These are phyloP conservation scores for Podospora sp. DNA, from an alignment of 495 filamentous ascomycete species.

Conservation along the genomic window DNA sequence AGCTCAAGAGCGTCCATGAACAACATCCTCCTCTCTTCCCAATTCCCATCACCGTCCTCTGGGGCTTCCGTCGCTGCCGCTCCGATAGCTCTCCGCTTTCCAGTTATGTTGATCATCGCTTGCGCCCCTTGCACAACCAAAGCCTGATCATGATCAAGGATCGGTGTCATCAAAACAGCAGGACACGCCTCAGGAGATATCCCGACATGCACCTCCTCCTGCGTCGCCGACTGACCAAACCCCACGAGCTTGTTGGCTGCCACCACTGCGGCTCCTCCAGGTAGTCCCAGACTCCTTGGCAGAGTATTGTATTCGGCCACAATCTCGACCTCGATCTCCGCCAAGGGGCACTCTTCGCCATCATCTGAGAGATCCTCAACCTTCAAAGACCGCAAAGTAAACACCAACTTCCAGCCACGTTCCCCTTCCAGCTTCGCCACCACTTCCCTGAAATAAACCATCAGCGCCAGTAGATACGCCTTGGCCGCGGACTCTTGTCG, in stretches of 20 bases:
- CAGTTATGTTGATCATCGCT: slow-evolving; percentile 26
- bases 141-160: slow-evolving; percentile 23
- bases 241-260: slow-evolving; percentile 31
- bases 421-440: background rate
- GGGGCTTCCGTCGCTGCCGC: slow-evolving; percentile 12
- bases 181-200: slow-evolving; percentile 33
- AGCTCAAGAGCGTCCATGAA: slow-evolving; percentile 39
- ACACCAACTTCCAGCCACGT: slow-evolving; percentile 14
- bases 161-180: slow-evolving; percentile 31
- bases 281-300: slow-evolving; percentile 10
- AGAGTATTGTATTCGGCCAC: background rate
- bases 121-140: slow-evolving; percentile 25
- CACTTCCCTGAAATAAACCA: slow-evolving; percentile 23
- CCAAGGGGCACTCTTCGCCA: background rate
- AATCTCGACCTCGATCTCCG: slow-evolving; percentile 2
- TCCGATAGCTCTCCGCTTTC: slow-evolving; percentile 22
- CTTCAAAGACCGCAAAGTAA: slow-evolving; percentile 8
- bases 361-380: background rate
- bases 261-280: slow-evolving; percentile 24
- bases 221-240: slow-evolving; percentile 33
- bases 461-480: slow-evolving; percentile 26
- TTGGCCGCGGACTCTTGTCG: slow-evolving; percentile 21
- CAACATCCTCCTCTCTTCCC: slow-evolving; percentile 28
- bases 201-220: slow-evolving; percentile 33
- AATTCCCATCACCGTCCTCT: background rate